Conservation (phyloP, 805 yeast genomes). For the Hanseniaspora occidentalis region DNA sequence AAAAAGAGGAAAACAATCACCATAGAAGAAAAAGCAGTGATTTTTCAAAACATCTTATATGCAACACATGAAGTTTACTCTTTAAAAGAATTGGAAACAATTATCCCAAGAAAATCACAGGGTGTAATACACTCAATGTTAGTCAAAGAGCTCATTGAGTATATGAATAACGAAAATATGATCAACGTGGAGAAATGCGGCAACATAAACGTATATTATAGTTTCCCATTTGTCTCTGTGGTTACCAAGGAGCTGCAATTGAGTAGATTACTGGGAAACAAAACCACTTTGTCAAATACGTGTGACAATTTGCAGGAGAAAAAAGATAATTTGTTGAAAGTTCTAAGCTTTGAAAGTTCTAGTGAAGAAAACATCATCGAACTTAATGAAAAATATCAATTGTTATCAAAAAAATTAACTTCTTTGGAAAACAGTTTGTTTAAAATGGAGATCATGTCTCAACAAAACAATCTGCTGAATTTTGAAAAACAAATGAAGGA, state of each 20-base stretch:
- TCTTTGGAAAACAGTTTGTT: background rate
- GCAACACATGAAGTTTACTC: conserved; percentile 30
- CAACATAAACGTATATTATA: conserved; percentile 37
- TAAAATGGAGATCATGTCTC: no score
- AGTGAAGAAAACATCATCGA: no score
- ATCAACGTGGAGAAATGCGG: conserved; percentile 46
- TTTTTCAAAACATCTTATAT: conserved; percentile 29
- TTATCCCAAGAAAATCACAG: conserved; percentile 30
- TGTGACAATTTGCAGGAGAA: no score
- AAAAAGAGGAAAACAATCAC: conserved; percentile 23
- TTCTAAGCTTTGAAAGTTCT: no score
- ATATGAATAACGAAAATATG: conserved; percentile 36
- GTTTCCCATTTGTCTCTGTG: conserved; percentile 21
- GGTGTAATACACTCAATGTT: conserved; percentile 39
- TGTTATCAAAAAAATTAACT: background rate
- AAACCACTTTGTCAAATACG: no score
- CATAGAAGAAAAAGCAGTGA: conserved; percentile 29
- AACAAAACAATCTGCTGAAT: background rate
- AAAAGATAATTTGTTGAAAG: no score
- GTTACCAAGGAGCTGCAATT: conserved; percentile 8
- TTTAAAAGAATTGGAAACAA: conserved; percentile 39
- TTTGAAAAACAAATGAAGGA: background rate
- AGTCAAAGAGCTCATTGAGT: conserved; percentile 37
- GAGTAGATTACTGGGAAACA: no score
- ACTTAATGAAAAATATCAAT: no score